A percentile compares a stretch with the other conserved stretches of the same genome.
These are phyloP conservation scores for Leccinellum luteum DNA, from an alignment of 768 basidiomycete genomes.

Conservation along the genomic window DNA sequence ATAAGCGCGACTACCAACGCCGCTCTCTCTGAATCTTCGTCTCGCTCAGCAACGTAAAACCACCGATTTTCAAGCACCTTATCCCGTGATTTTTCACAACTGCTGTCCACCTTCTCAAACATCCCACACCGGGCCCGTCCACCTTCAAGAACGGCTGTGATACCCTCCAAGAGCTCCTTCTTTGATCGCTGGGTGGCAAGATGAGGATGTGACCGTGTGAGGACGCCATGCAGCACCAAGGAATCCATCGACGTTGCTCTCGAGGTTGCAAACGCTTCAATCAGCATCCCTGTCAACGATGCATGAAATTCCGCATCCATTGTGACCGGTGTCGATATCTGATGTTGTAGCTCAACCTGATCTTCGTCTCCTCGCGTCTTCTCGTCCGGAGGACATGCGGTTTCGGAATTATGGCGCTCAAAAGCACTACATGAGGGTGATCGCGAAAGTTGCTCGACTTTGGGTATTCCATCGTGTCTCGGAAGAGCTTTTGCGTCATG, in stretches of 20 bases:
- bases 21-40: slow-evolving; percentile 70
- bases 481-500: background rate
- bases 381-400: slow-evolving; percentile 1
- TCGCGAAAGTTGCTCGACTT: slow-evolving; percentile 2
- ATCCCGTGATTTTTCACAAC: slow-evolving; percentile 49
- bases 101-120: slow-evolving; percentile 71
- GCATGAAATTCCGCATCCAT: slow-evolving; percentile 27
- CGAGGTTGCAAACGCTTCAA: slow-evolving; percentile 70
- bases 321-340: background rate
- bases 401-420: slow-evolving; percentile 1
- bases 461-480: background rate
- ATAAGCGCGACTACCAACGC: slow-evolving; percentile 65
- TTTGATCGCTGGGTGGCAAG: slow-evolving; percentile 37
- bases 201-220: slow-evolving; percentile 53
- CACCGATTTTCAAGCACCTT: slow-evolving; percentile 52
- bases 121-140: slow-evolving; percentile 51
- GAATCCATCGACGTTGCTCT: slow-evolving; percentile 65
- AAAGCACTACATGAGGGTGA: slow-evolving; percentile 8
- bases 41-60: slow-evolving; percentile 75
- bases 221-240: slow-evolving; percentile 48
- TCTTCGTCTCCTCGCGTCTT: slow-evolving; percentile 1
- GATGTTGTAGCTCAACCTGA: background rate
- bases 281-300: slow-evolving; percentile 62
- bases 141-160: slow-evolving; percentile 49
- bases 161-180: slow-evolving; percentile 47